Evolutionary conservation across 805 yeast genomes (phyloP).

Genomic region (Ogataea pini): DNA sequence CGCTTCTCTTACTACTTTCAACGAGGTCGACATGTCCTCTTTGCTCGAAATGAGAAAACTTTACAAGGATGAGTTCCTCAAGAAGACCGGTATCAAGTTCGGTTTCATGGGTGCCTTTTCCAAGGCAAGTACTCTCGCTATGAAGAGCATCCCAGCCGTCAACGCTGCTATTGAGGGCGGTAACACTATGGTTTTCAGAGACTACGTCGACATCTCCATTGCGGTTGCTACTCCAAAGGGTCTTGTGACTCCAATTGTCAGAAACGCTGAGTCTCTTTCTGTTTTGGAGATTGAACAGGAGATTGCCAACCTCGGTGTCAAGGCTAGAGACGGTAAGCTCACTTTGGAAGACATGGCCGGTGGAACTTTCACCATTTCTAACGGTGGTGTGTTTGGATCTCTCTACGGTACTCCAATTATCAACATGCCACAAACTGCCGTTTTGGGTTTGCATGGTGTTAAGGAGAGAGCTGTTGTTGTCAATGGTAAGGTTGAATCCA

Average conservation of each 20-base stretch:
- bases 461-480: slow-evolving; percentile 97
- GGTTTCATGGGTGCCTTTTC: slow-evolving; percentile 99
- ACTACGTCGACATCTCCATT: slow-evolving; percentile 90
- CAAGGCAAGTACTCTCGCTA: slow-evolving; percentile 88
- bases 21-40: slow-evolving; percentile 95
- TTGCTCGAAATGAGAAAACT: slow-evolving; percentile 91
- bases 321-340: slow-evolving; percentile 96
- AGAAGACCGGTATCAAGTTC: slow-evolving; percentile 89
- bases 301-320: slow-evolving; percentile 75
- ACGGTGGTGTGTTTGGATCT: slow-evolving; percentile 99
- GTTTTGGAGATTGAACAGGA: slow-evolving; percentile 89
- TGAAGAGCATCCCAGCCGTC: slow-evolving; percentile 92
- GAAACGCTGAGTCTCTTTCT: slow-evolving; percentile 91
- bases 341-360: slow-evolving; percentile 99
- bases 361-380: slow-evolving; percentile 98
- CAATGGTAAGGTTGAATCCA: slow-evolving; percentile 90
- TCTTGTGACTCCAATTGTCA: slow-evolving; percentile 94
- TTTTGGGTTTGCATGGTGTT: slow-evolving; percentile 94
- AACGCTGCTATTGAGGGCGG: slow-evolving; percentile 92
- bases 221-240: slow-evolving; percentile 99
- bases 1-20: slow-evolving; percentile 96
- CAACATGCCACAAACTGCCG: slow-evolving; percentile 98
- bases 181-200: slow-evolving; percentile 93
- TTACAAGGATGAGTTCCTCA: slow-evolving; percentile 94
- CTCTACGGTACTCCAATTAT: slow-evolving; percentile 97